Evolutionary conservation across 495 filamentous ascomycete species (phyloP).

Genomic region (Bryoglossum gracile): DNA sequence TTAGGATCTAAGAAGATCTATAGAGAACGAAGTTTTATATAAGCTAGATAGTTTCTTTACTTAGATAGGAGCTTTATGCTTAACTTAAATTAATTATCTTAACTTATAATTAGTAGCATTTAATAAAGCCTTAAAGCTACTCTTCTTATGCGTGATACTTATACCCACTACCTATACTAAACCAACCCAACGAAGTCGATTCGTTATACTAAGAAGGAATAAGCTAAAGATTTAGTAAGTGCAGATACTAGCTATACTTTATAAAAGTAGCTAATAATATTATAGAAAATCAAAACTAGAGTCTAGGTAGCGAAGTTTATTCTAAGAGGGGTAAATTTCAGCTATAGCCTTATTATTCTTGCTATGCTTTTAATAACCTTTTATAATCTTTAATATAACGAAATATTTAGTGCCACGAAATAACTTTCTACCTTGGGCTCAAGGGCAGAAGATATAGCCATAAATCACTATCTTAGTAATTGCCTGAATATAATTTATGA

Average conservation of each 20-base stretch:
- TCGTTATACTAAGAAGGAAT: conserved; percentile 79
- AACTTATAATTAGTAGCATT: no score
- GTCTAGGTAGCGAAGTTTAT: conserved; percentile 92
- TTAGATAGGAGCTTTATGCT: no score
- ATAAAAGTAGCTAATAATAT: conserved; percentile 11
- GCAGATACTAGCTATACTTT: conserved; percentile 30
- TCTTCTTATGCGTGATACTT: no score
- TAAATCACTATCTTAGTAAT: conserved; percentile 76
- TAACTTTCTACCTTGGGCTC: conserved; percentile 75
- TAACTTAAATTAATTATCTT: no score
- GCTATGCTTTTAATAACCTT: conserved; percentile 75
- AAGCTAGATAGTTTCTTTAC: no score
- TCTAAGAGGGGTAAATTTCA: conserved; percentile 89
- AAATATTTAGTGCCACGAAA: conserved; percentile 63
- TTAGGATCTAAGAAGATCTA: no score
- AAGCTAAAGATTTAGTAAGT: conserved; percentile 79
- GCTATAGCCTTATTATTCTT: conserved; percentile 90
- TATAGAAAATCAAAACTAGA: conserved; percentile 82
- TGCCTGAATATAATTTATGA: conserved; percentile 67
- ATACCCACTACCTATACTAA: no score
- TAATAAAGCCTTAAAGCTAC: no score
- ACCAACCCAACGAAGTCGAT: no score
- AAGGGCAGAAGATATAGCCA: conserved; percentile 74
- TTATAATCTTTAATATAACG: conserved; percentile 85
- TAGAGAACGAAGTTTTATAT: no score